Evolutionary conservation across 371 early-diverging fungal genomes (phyloP).

Genomic region (Choanephora cucurbitarum): DNA sequence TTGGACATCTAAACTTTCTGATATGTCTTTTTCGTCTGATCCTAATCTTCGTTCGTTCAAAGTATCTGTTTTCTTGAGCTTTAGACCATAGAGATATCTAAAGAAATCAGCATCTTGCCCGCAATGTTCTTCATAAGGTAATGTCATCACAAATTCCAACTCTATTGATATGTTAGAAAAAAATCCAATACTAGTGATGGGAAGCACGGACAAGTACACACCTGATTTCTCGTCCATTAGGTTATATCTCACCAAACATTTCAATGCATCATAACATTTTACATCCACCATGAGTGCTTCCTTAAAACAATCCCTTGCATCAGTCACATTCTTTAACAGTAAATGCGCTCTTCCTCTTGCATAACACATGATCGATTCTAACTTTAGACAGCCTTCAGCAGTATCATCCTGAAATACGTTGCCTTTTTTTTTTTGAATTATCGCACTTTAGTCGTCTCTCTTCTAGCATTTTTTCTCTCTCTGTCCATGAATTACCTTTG

Average conservation of each 20-base stretch:
- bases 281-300: conserved; percentile 68
- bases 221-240: conserved; percentile 68
- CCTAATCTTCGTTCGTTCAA: conserved; percentile 42
- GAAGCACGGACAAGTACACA: conserved; percentile 22
- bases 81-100: conserved; percentile 58
- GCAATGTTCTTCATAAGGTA: conserved; percentile 60
- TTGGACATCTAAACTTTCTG: conserved; percentile 60
- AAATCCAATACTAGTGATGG: background rate
- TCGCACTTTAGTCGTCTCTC: background rate
- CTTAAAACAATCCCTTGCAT: conserved; percentile 65
- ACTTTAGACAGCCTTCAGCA: conserved; percentile 30
- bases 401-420: conserved; percentile 7
- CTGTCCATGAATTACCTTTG: conserved; percentile 12
- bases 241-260: conserved; percentile 57
- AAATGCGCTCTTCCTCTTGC: conserved; percentile 63
- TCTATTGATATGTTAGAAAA: conserved; percentile 35
- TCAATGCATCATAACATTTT: conserved; percentile 72
- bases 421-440: background rate
- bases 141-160: conserved; percentile 55
- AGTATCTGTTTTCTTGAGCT: conserved; percentile 59
- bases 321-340: conserved; percentile 47
- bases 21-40: conserved; percentile 45
- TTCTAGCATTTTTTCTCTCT: conserved; percentile 4
- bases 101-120: conserved; percentile 62
- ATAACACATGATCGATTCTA: conserved; percentile 68